Base-by-base conservation (phyloP, 306 rosid species). In the Hippophae gyantsensis region DNA sequence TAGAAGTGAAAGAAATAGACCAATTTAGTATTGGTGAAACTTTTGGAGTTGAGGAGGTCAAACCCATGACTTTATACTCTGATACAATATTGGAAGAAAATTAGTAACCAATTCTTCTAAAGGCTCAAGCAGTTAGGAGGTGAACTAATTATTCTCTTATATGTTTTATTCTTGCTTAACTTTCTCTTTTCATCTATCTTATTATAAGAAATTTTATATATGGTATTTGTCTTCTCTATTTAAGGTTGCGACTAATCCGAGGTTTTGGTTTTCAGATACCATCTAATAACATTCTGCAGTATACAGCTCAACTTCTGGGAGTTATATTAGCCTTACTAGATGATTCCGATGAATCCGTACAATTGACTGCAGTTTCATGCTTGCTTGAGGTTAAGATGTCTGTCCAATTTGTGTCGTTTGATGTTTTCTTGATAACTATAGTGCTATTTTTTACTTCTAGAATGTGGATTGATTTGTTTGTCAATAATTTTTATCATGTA, bases 261-360 rank as follows among this genome's bases (percentile, higher is more conserved):
- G 48, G 57, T 56, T 64, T 59, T 58, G 52, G 59, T 48, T 45
- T 79, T 73, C 87, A 90, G 98, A 85, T 87, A 57, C 98, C 98
- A 3, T 79, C 79, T 42, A 62, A 73, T 68, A 81, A 87, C 78
- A 83, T 90, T 73, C 70, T 76, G 72, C 78, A 80, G 65, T 83
- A 85, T 75, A 78, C 96, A 58, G 58, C 84, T 69, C 96, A 87
- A 76, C 81, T 87, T 60, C 69, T 90, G 72, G 95, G 98, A 62
- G 98, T 90, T 41, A 83, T 85, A 78, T 71, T 87, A 78, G 98
- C 98, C 43, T 77, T 90, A 65, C 86, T 90, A 7, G 98, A 90
- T 62, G 98, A 90, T 75, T 76, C 81, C 26, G 84, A 81, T 76
- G 98, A 87, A 83, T 76, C 83, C 58, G 98, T 90, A 67, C 98